Evolutionary conservation across 306 rosid genomes (phyloP).

Genomic region (Castanea sativa): DNA sequence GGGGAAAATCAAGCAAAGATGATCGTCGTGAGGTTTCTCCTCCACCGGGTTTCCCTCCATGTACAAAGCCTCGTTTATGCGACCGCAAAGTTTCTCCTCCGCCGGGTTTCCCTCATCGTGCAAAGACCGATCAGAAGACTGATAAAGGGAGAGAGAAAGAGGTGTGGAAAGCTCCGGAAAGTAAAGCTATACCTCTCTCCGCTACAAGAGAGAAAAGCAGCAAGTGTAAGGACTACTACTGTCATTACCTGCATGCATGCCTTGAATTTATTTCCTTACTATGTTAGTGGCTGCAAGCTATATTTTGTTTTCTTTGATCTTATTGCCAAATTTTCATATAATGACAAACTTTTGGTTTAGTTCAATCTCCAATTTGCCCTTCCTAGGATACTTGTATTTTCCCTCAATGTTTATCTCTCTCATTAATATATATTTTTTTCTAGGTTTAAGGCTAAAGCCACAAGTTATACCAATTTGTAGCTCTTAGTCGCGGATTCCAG

Average conservation of each 20-base stretch:
- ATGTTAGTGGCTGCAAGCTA: too few relatives aligned
- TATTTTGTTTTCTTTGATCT: too few relatives aligned
- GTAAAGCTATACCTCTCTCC: neutral
- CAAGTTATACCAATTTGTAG: too few relatives aligned
- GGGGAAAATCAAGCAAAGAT: neutral
- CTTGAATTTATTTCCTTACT: neutral
- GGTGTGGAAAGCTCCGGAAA: neutral
- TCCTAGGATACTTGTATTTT: neutral
- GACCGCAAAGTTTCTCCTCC: neutral
- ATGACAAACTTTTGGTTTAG: neutral
- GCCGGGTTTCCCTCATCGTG: neutral
- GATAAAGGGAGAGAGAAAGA: neutral
- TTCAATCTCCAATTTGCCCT: neutral
- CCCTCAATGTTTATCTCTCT: neutral
- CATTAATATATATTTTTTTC: neutral
- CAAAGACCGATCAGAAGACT: neutral
- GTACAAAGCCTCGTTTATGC: neutral
- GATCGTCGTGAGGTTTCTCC: neutral
- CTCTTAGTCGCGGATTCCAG: fast-evolving
- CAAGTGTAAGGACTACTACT: too few relatives aligned
- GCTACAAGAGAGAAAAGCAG: neutral
- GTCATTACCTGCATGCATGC: neutral
- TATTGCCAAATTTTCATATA: too few relatives aligned
- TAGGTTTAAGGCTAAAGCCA: too few relatives aligned
- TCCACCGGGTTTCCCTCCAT: neutral